Percentiles rank a stretch among this genome's conserved stretches.
Evolutionary conservation across 306 rosid genomes (phyloP).

Genomic region (Cucurbita moschata): DNA sequence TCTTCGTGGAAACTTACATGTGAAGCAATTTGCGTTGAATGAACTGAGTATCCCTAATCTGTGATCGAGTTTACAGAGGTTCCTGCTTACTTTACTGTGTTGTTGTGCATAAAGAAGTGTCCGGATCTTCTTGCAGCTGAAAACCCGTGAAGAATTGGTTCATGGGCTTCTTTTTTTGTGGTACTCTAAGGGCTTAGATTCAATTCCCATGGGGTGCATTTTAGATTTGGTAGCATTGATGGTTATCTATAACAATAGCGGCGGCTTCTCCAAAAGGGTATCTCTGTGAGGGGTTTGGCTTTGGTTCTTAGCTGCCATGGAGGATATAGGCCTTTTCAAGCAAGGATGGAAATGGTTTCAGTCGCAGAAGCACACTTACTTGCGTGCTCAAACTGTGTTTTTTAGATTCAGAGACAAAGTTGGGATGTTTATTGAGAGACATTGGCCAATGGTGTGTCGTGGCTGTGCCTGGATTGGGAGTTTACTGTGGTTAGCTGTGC

Average conservation of each 20-base stretch:
- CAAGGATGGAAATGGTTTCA: conserved; percentile 84
- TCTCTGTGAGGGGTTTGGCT: neutral
- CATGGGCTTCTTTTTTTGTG: conserved; percentile 7
- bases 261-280: neutral
- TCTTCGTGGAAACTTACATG: conserved; percentile 54
- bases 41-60: conserved; percentile 14
- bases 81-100: conserved; percentile 1
- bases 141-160: conserved; percentile 16
- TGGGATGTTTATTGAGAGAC: conserved; percentile 42
- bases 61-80: conserved; percentile 39
- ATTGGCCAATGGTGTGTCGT: conserved; percentile 78
- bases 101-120: conserved; percentile 16
- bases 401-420: conserved; percentile 33
- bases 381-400: conserved; percentile 24
- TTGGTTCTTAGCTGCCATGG: conserved; percentile 34
- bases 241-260: conserved; percentile 22
- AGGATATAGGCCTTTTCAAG: conserved; percentile 69
- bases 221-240: conserved; percentile 22
- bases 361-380: conserved; percentile 45
- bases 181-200: conserved; percentile 5
- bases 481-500: conserved; percentile 26
- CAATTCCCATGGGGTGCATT: conserved; percentile 31
- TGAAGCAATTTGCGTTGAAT: conserved; percentile 63
- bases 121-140: conserved; percentile 11
- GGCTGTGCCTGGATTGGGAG: conserved; percentile 46